Conservation (phyloP, 2,329 filamentous ascomycete genomes). For the Cytospora piceicola region DNA sequence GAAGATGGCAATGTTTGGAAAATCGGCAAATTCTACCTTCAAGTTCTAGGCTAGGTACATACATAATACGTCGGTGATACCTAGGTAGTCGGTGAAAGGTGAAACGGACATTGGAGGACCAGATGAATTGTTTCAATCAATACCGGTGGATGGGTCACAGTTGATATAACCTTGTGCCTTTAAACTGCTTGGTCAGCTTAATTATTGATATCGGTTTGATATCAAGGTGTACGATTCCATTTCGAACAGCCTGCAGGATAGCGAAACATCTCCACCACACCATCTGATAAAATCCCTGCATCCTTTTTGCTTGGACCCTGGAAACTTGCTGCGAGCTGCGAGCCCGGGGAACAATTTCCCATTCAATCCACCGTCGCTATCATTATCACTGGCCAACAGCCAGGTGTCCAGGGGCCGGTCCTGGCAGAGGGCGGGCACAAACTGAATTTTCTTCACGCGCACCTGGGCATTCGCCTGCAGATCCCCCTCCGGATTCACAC, state of each 20-base stretch:
- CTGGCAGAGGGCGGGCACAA: background rate
- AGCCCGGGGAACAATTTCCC: conserved; percentile 1
- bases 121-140: background rate
- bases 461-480: conserved; percentile 1
- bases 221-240: background rate
- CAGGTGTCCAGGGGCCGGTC: background rate
- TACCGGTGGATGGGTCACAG: background rate
- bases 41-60: background rate
- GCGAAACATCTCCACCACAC: conserved; percentile 4
- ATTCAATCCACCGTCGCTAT: background rate
- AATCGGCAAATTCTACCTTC: background rate
- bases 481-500: background rate
- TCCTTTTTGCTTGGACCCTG: background rate
- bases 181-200: background rate
- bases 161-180: background rate
- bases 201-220: background rate
- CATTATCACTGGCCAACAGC: background rate
- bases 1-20: conserved; percentile 1
- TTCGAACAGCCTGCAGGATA: background rate
- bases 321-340: conserved; percentile 1
- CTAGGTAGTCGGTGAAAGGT: background rate
- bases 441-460: background rate
- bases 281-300: conserved; percentile 2
- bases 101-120: background rate
- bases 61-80: background rate